A percentile compares a stretch with the other conserved stretches of the same genome.
Evolutionary conservation across 257 asterid genomes (phyloP).

Genomic region (Penstemon newberryi): DNA sequence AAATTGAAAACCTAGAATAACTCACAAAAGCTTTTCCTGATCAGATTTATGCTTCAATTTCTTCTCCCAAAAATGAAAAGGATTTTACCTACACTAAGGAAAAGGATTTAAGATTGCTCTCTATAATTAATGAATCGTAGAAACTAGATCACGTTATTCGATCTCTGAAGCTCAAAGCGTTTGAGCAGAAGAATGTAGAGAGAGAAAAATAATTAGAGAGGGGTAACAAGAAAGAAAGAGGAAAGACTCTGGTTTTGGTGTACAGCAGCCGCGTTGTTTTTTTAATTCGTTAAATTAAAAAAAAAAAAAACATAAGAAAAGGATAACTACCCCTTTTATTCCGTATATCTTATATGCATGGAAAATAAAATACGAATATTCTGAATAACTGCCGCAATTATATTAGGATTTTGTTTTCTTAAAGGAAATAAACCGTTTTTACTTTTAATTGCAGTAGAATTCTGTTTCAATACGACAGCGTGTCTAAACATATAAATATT

Average conservation of each 20-base stretch:
- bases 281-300: not conserved
- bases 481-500: slow-evolving; percentile 13
- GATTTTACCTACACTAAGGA: not conserved
- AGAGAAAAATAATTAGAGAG: slow-evolving; percentile 17
- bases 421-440: slow-evolving; percentile 12
- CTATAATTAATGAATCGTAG: slow-evolving; percentile 33
- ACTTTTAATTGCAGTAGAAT: slow-evolving; percentile 32
- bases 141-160: slow-evolving; percentile 58
- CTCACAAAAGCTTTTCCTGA: slow-evolving; percentile 37
- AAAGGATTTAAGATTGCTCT: slow-evolving; percentile 21
- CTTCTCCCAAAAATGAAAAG: slow-evolving; percentile 41
- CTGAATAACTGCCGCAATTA: slow-evolving; percentile 21
- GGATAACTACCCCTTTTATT: slow-evolving; percentile 8
- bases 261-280: slow-evolving; percentile 71
- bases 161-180: slow-evolving; percentile 62
- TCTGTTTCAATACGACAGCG: slow-evolving; percentile 34
- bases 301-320: not conserved
- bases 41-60: slow-evolving; percentile 47
- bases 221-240: slow-evolving; percentile 30
- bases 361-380: slow-evolving; percentile 32
- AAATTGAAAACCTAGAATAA: slow-evolving; percentile 42
- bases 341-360: no score
- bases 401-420: not conserved
- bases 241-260: slow-evolving; percentile 46
- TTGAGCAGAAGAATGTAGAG: slow-evolving; percentile 43